Conservation (phyloP, 768 basidiomycete genomes). For the Phylloporus sp. region DNA sequence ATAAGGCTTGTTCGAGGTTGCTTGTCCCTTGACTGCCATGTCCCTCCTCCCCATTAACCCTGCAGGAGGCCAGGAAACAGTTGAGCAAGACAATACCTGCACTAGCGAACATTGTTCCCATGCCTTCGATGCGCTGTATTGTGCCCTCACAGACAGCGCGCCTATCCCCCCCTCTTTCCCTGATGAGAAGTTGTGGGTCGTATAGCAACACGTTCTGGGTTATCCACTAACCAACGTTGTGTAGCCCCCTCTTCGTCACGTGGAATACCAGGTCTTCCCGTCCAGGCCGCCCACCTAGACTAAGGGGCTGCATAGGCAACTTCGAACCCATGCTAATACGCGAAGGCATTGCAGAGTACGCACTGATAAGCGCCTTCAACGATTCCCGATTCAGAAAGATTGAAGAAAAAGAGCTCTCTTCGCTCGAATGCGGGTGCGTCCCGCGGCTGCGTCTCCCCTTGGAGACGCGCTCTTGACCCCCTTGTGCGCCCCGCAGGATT, state of each 20-base stretch:
- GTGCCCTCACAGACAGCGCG: conserved; percentile 52
- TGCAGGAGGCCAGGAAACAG: conserved; percentile 37
- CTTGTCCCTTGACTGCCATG: conserved; percentile 39
- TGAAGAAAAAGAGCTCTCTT: conserved; percentile 67
- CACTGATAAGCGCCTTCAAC: conserved; percentile 84
- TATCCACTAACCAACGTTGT: conserved; percentile 3
- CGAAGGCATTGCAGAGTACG: conserved; percentile 84
- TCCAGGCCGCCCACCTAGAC: conserved; percentile 53
- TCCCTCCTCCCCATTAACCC: conserved; percentile 54
- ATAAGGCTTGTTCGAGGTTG: conserved; percentile 2
- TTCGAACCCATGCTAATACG: conserved; percentile 74
- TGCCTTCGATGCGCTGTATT: conserved; percentile 79
- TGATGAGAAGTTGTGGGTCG: conserved; percentile 73
- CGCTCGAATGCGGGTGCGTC: conserved; percentile 83
- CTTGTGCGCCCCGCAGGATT: conserved; percentile 46
- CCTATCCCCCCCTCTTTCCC: conserved; percentile 62
- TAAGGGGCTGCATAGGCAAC: conserved; percentile 94
- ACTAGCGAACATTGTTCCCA: conserved; percentile 73
- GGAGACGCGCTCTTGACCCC: not conserved
- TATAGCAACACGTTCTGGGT: conserved; percentile 19
- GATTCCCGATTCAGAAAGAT: conserved; percentile 86
- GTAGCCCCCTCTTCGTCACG: conserved; percentile 85
- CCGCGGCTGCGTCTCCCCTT: not conserved
- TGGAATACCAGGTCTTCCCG: conserved; percentile 79
- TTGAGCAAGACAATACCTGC: conserved; percentile 48